Base-by-base conservation (phyloP, 1,284 basidiomycete genomes). In the Boletellus dicymbophilus region DNA sequence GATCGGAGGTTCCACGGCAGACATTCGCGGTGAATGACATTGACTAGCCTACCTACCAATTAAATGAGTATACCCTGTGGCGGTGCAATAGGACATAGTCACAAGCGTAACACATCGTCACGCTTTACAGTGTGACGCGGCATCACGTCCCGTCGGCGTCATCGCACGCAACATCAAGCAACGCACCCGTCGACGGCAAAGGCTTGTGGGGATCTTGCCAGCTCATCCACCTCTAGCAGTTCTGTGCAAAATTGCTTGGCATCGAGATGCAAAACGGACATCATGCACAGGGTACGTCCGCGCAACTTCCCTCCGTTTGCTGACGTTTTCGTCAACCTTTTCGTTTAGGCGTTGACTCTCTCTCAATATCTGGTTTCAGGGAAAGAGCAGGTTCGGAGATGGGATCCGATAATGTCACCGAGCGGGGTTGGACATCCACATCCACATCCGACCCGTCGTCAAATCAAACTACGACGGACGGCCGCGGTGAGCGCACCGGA, bases 361-460 rank as follows among this genome's bases (percentile, higher is more conserved):
- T 47, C 48, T 54, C 55, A 7, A 23, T 51, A 13, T 51, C 57
- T 38, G 58, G 52, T 37, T 40, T 54, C 27, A 56, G 64, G 70
- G 61, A 46, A 54, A 70, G 50, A 53, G 60, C 49, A 18, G 61
- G 64, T n/a, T 72, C 71, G 11, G 72, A 75, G 49, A 58, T 65
- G 48, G 75, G 75, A 47, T 76, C 76, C 2, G 75, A 74, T 40
- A 65, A 56, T 38, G 46, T 66, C 43, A 78, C 76, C 1, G 77
- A 79, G 51, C 72, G 76, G 23, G 74, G 69, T 20, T 74, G 72
- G 56, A 60, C 67, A 30, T 76, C 73, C 15, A 65, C 63, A 7
- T 65, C 74, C n/a, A 63, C 59, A 33, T 78, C 76, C 6, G 75
- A 77, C 48, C 75, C 72, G 1, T 77, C 75, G 0, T 76, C 75